Evolutionary conservation across 306 rosid genomes (phyloP), one percentile per base, ranked within the genome.

Genomic region (Lagenaria siceraria): DNA sequence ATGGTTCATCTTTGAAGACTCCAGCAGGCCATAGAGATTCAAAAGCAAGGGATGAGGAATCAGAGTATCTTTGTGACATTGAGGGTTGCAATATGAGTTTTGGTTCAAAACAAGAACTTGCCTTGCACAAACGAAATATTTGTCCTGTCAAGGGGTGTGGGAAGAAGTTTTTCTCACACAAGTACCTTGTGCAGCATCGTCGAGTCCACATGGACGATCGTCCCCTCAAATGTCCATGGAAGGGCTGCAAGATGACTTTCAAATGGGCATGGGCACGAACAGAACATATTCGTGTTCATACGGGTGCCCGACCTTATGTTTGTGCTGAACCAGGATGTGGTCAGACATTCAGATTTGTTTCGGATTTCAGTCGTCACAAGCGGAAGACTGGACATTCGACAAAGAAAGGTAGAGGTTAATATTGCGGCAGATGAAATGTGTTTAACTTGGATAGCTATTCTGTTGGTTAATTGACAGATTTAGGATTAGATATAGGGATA

Each of bases 231-330:
- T 96, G 99, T 76, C 98, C 98, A 25, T 96, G 99, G 99, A 96
- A 88, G 88, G 99, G 99, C 77, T 96, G 99, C 96, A 92, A 92
- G 93, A 96, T 92, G 99, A 90, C 91, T 49, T 96, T 96, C 92
- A 96, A 96, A 86, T 92, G 98, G 99, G 93, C 99, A 43, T 92
- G 99, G 99, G 98, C 99, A 56, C 96, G 97, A 54, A 96, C 99
- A 0, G 99, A 96, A 73, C 99, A 96, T 87, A 90, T 96, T 70
- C 87, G 99, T 79, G 98, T 96, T 77, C 99, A 96, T 83, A 96
- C 98, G 1, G 99, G 98, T 43, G 97, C 89, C 14, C 96, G 97
- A 17, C 99, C 99, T 49, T 96, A 96, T 74, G 89, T 87, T 13
- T 96, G 99, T 54, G 91, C 86, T 18, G 96, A 96, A 82, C 88